Percentiles rank a stretch among this genome's conserved stretches.
Evolutionary conservation across 73 alveolate species (phyloP).

Genomic region (Paramecium sexaurelia): DNA sequence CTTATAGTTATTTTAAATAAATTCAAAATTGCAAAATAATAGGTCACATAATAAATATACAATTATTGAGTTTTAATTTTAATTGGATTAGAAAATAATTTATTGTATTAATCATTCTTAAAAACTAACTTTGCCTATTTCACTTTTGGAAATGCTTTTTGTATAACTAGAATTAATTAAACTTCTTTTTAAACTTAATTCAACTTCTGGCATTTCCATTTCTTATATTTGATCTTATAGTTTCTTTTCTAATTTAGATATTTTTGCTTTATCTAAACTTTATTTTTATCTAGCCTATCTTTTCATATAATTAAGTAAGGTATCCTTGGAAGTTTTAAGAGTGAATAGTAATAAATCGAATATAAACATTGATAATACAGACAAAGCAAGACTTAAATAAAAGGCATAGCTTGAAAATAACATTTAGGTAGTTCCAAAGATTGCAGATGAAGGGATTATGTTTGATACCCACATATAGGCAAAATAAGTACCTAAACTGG

Average conservation of each 20-base stretch:
- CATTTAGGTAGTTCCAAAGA: neutral
- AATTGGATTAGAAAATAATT: neutral
- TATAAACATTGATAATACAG: conserved; percentile 42
- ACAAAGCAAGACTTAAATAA: neutral
- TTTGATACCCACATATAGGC: conserved; percentile 10
- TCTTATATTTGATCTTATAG: neutral
- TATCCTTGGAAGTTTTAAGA: conserved; percentile 1
- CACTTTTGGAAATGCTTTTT: neutral
- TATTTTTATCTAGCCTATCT: neutral
- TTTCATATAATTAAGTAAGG: neutral
- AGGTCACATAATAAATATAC: too few relatives aligned
- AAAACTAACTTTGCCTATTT: neutral
- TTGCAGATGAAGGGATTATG: neutral
- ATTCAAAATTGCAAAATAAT: too few relatives aligned
- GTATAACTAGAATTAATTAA: neutral
- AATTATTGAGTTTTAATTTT: too few relatives aligned
- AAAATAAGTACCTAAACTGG: conserved; percentile 43
- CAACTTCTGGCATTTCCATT: conserved; percentile 9
- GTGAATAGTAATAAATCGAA: conserved; percentile 35
- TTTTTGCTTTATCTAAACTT: neutral
- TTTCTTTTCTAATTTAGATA: neutral
- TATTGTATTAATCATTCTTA: neutral
- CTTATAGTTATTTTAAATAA: too few relatives aligned
- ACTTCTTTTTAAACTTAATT: neutral
- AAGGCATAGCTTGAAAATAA: conserved; percentile 33